Evolutionary conservation across 164 flowering plant genomes (phyloP).

Genomic region (Sextonia rubra): DNA sequence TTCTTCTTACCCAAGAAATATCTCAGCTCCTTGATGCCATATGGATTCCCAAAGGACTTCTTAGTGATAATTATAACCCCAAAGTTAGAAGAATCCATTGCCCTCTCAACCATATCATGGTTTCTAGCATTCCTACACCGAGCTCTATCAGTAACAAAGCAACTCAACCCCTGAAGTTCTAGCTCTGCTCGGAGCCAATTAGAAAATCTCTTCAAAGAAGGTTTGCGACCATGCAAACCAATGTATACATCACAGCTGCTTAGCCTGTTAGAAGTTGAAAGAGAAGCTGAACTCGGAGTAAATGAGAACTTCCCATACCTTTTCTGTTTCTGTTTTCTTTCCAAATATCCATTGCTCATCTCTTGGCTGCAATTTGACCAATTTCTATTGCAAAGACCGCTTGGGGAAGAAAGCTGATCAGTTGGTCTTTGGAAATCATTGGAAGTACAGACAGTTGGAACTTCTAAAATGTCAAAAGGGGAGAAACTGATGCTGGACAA

Average conservation of each 20-base stretch:
- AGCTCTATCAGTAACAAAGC: conserved; percentile 79
- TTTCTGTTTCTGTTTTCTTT: conserved; percentile 35
- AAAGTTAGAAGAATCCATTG: conserved; percentile 70
- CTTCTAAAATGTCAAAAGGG: conserved; percentile 23
- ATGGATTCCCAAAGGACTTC: conserved; percentile 81
- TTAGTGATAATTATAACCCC: conserved; percentile 78
- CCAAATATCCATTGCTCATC: conserved; percentile 28
- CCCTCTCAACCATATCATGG: conserved; percentile 61
- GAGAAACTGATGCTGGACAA: conserved; percentile 19
- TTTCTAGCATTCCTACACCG: conserved; percentile 67
- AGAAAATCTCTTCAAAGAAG: conserved; percentile 63
- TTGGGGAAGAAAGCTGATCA: conserved; percentile 44
- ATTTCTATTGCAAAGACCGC: conserved; percentile 34
- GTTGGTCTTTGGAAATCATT: conserved; percentile 28
- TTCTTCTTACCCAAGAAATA: conserved; percentile 74
- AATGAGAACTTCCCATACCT: conserved; percentile 35
- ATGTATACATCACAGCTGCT: conserved; percentile 86
- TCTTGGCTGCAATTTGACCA: conserved; percentile 32
- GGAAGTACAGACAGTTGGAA: conserved; percentile 25
- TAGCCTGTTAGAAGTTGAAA: conserved; percentile 40
- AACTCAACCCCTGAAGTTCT: conserved; percentile 82
- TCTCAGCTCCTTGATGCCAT: conserved; percentile 78
- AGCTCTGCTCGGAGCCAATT: conserved; percentile 90
- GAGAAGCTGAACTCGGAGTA: conserved; percentile 38
- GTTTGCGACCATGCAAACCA: conserved; percentile 81